phyloP scores from a whole-genome alignment of 1,139 yeast genomes.

The Suhomyces bribrorum region DNA sequence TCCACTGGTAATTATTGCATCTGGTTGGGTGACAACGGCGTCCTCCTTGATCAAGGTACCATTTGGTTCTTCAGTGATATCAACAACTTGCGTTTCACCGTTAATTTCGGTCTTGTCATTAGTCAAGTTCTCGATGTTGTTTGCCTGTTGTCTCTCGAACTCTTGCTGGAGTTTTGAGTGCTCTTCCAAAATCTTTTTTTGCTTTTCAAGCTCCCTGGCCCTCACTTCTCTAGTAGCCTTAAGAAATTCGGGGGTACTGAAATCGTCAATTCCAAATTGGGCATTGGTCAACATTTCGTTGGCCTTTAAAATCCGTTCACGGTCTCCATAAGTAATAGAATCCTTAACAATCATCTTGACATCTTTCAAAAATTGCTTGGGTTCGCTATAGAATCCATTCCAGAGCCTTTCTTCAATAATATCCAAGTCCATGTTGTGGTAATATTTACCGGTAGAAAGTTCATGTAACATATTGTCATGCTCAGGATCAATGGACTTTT shows the following conservation, averaged over 20 bases:
- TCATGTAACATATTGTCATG: conserved; percentile 75
- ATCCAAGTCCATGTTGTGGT: conserved; percentile 88
- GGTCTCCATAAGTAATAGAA: conserved; percentile 70
- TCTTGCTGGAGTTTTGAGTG: conserved; percentile 31
- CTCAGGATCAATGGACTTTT: conserved; percentile 52
- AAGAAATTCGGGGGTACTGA: conserved; percentile 69
- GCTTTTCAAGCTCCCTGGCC: conserved; percentile 63
- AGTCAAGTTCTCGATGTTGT: conserved; percentile 4
- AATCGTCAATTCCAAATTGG: conserved; percentile 92
- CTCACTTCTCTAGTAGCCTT: conserved; percentile 77
- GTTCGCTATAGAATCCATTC: conserved; percentile 95
- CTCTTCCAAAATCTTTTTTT: conserved; percentile 47
- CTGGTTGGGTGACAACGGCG: not conserved
- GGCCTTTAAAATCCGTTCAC: conserved; percentile 85
- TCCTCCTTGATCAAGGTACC: conserved; percentile 1
- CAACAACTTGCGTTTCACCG: not conserved
- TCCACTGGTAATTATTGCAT: not conserved
- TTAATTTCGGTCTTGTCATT: conserved; percentile 1
- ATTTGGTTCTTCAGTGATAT: not conserved
- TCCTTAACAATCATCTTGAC: conserved; percentile 82
- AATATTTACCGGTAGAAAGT: conserved; percentile 68
- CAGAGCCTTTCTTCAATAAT: conserved; percentile 91
- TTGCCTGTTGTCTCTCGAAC: conserved; percentile 23
- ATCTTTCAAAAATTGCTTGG: conserved; percentile 84
- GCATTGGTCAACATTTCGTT: conserved; percentile 97